These are phyloP conservation scores for Anethum foeniculum DNA, from an alignment of 140 eudicot genomes.

Conservation along the genomic window DNA sequence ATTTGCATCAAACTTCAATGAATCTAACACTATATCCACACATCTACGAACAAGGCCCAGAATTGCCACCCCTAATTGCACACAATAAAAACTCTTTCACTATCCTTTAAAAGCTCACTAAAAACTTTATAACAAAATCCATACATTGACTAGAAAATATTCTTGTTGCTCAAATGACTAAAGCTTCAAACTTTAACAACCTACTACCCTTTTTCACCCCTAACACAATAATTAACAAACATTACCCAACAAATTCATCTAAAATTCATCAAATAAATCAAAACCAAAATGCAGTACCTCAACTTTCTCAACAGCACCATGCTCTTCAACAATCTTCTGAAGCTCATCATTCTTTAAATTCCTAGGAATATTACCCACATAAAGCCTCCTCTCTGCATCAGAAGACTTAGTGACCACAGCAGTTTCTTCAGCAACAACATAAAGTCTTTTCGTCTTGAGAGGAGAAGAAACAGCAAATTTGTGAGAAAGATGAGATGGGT, in stretches of 20 bases:
- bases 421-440: constrained; percentile 54
- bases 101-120: not conserved
- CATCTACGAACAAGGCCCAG: not conserved
- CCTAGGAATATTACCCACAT: constrained; percentile 85
- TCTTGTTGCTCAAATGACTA: constrained; percentile 5
- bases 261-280: not conserved
- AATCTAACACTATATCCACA: not conserved
- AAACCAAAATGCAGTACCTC: constrained; percentile 41
- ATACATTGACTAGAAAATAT: not conserved
- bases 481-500: constrained; percentile 20
- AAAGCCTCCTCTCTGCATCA: constrained; percentile 51
- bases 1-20: not conserved
- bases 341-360: constrained; percentile 61
- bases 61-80: not conserved
- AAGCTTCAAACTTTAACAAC: not conserved
- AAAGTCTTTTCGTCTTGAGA: constrained; percentile 19
- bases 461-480: constrained; percentile 23
- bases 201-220: not conserved
- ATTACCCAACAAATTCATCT: not conserved
- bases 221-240: not conserved
- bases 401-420: constrained; percentile 32
- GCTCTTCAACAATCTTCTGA: constrained; percentile 54
- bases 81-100: not conserved
- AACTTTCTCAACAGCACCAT: constrained; percentile 70
- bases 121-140: not conserved